Base-by-base conservation (phyloP, 495 filamentous ascomycete species). In the Tuber aestivum region DNA sequence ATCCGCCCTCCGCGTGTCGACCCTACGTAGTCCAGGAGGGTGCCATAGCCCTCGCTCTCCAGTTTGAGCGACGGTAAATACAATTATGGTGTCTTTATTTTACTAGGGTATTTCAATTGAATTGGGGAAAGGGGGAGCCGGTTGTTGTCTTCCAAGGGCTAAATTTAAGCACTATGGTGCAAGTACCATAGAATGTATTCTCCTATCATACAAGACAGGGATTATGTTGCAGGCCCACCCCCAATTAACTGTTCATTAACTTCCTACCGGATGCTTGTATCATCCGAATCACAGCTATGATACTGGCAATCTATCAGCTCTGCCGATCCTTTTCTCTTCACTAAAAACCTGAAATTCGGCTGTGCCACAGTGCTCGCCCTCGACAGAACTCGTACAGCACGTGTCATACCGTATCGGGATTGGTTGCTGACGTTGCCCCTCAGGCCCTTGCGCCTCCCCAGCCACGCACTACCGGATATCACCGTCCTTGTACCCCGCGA, bases 371-470 rank as follows among this genome's bases (percentile, higher is more conserved):
- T 65, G n/a, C 27, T 65, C n/a, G n/a, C n/a, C n/a, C n/a, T n/a
- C n/a, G n/a, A n/a, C n/a, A n/a, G n/a, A n/a, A n/a, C n/a, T n/a
- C n/a, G n/a, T n/a, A n/a, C n/a, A 3, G 27, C 35, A 18, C 56
- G 14, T 32, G 35, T 65, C 56, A 3, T 20, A 3, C 42, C 14
- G 42, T 20, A 16, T 45, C 16, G 35, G 56, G 73, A 78, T 70
- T 65, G 38, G 35, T 35, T n/a, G 32, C 72, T 78, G 71, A 71
- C 71, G 68, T 41, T 74, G 23, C 21, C 21, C 8, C 70, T 70
- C 74, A 41, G 56, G 41, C 72, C 75, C 76, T 71, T 69, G 32
- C 9, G 68, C 68, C 76, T 74, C 72, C n/a, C 5, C 0, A 75
- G 61, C 76, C 72, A 77, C 73, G 69, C 76, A 69, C 74, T 35